Evolutionary conservation across 306 rosid species (phyloP), one percentile per base, ranked within the genome.

Genomic region (Lupinus albus): DNA sequence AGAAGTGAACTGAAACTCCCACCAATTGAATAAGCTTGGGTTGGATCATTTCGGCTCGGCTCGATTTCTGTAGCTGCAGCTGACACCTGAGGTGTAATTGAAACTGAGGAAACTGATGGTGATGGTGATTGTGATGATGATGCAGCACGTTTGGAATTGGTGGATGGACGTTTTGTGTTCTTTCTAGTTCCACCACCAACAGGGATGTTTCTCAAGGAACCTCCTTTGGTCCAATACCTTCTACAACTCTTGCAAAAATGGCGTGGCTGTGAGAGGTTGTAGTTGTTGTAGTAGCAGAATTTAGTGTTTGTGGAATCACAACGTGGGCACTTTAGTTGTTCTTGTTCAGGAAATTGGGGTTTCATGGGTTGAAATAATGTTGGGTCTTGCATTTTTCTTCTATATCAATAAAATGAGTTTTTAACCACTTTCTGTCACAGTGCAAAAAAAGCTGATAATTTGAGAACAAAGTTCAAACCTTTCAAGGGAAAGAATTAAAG

Each of bases 161-260:
- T 25, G 4, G 91, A 79, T 0, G 88, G 60, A 28, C 83, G 67
- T 64, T 91, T 88, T 4, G 93, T 16, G 76, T 79, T 84, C 80
- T 91, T 91, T 15, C 97, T 63, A 76, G 76, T 86, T 57, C 97
- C 97, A 14, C 97, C 97, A 0, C 97, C 97, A 21, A 91, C 81
- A 2, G 97, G 97, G 45, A 91, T 88, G 86, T 91, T 91, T 13
- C 97, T 74, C 4, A 91, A 82, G 13, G 97, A 70, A 11, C 97
- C 97, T 10, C 97, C 97, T 79, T 88, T 91, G 74, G 97, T 91
- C 97, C 97, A 91, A 78, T 91, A 91, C 73, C 97, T 70, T 69
- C 80, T 76, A 75, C 97, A 91, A 56, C 84, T 91, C 85, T 91
- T 91, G 83, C 97, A 91, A n/a, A 88, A 91, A 74, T 91, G 91